Percentiles rank a stretch among this genome's conserved stretches.
phyloP scores from a whole-genome alignment of 345 rosid species.

The Pistacia vera region DNA sequence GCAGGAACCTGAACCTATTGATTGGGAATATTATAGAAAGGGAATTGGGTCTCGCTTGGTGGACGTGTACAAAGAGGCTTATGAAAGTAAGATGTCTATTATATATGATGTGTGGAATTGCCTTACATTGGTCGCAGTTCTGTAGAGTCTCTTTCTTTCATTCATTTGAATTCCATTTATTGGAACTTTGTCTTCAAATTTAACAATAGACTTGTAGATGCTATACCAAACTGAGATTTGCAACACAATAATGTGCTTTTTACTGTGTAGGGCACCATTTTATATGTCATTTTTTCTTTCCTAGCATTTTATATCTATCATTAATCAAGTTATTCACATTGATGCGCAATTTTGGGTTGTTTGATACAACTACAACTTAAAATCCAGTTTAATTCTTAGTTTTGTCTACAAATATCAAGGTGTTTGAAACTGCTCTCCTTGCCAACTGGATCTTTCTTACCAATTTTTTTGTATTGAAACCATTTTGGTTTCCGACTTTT shows the following conservation, averaged over 20 bases:
- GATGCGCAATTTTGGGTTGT: too few species aligned
- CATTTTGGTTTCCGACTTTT: background rate
- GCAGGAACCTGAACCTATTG: conserved; percentile 95
- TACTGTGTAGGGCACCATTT: too few species aligned
- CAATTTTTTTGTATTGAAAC: background rate
- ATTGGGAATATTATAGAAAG: conserved; percentile 93
- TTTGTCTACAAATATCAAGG: background rate
- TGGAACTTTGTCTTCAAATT: too few species aligned
- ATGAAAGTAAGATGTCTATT: conserved; percentile 63
- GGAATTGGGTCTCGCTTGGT: conserved; percentile 90
- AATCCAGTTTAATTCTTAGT: background rate
- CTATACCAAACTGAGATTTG: too few species aligned
- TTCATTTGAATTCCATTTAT: too few species aligned
- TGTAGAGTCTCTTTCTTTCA: too few species aligned
- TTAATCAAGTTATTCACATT: too few species aligned
- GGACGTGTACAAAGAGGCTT: conserved; percentile 94
- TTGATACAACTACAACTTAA: too few species aligned
- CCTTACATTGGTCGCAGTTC: background rate
- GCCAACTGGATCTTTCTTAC: background rate
- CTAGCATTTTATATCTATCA: too few species aligned
- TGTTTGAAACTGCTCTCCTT: background rate
- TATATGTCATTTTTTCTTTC: too few species aligned
- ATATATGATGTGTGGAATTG: background rate
- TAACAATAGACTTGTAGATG: too few species aligned
- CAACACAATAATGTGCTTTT: too few species aligned